Base-by-base conservation (phyloP, 1,139 yeast genomes). In the Magnusiomyces fungicola region DNA sequence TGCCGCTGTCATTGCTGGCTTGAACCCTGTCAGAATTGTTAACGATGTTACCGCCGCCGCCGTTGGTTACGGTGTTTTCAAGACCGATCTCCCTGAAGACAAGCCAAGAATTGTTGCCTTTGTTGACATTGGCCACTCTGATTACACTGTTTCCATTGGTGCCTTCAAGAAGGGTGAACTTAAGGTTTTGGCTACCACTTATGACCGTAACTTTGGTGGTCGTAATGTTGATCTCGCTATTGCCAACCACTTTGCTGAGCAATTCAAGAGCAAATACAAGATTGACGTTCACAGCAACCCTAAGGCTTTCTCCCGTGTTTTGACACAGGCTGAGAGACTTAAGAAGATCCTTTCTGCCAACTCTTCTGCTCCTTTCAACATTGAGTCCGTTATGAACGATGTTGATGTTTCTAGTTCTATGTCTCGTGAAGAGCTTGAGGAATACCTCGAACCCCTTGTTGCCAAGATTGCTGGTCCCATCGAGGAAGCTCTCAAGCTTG, bases 41-140 rank as follows among this genome's bases (percentile, higher is more conserved):
- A 92, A 92, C 69, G 98, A 92, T 69, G 82, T 87, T 57, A 90
- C 98, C 53, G 97, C 98, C 55, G 98, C 98, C 53, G 97, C 97
- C 60, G 96, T 94, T 58, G 95, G 97, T 60, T 94, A 92, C 75
- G 98, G 98, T 76, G 97, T 92, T 55, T 92, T 92, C 83, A 90
- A 92, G 80, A 81, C 86, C 52, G 94, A 87, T 65, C 86, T 92
- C 61, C 92, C 96, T 69, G 97, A 88, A 70, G 95, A 85, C 61
- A 85, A 83, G 70, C 84, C 92, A 64, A 83, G 85, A 74, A 84
- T 79, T 66, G 88, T 92, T 61, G 97, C 95, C 40, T 86, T 92
- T 63, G 81, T 92, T 54, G 99, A 92, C 71, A 87, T 94, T 69
- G 99, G 99, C 62, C 95, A 92, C 77, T 88, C 97, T 47, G 82